A percentile compares a stretch with the other conserved stretches of the same genome.
Evolutionary conservation across 768 basidiomycete species (phyloP).

Genomic region (Amanita muscaria): DNA sequence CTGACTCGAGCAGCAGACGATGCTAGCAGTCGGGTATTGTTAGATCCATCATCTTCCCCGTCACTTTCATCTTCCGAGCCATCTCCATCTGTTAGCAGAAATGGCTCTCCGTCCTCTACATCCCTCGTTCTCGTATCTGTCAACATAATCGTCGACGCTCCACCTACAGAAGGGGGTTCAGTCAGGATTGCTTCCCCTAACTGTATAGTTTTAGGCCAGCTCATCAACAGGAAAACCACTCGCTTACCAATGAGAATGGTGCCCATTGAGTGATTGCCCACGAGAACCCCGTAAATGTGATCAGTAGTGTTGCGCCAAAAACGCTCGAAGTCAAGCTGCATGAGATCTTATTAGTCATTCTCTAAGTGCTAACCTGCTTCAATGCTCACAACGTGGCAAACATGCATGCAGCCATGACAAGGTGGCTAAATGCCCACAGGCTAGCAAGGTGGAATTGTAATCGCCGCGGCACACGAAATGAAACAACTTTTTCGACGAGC

Average conservation of each 20-base stretch:
- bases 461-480: slow-evolving; percentile 28
- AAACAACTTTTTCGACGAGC: slow-evolving; percentile 8
- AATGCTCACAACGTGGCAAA: slow-evolving; percentile 69
- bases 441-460: slow-evolving; percentile 54
- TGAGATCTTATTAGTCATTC: neutral
- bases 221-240: slow-evolving; percentile 4
- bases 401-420: slow-evolving; percentile 72
- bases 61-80: slow-evolving; percentile 24
- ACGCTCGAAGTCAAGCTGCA: slow-evolving; percentile 66
- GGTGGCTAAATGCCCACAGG: slow-evolving; percentile 73
- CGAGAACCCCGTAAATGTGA: slow-evolving; percentile 78
- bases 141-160: slow-evolving; percentile 32
- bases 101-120: slow-evolving; percentile 22
- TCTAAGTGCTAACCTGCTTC: neutral
- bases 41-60: slow-evolving; percentile 7
- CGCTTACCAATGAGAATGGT: slow-evolving; percentile 72
- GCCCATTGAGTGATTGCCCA: slow-evolving; percentile 94
- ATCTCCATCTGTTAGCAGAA: slow-evolving; percentile 21
- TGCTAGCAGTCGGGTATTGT: neutral
- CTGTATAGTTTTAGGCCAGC: slow-evolving; percentile 23
- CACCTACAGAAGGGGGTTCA: slow-evolving; percentile 34
- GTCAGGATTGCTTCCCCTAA: slow-evolving; percentile 82
- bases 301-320: slow-evolving; percentile 60
- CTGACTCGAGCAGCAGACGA: slow-evolving; percentile 11
- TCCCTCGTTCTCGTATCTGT: slow-evolving; percentile 33